Base-by-base conservation (phyloP, 371 early-diverging fungal genomes). In the Mucor plumbeus region DNA sequence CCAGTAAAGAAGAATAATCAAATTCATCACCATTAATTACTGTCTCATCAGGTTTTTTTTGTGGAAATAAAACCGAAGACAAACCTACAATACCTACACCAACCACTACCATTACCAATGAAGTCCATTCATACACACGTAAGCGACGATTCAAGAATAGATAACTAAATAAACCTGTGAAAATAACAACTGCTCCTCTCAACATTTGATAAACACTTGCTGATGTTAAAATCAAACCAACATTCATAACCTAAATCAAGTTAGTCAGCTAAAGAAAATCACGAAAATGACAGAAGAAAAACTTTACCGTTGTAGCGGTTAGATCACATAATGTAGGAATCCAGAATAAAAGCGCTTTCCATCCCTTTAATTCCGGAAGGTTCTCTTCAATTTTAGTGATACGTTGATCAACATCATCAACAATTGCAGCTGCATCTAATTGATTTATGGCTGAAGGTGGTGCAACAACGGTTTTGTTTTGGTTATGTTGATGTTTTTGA, bases 141-240 rank as follows among this genome's bases (percentile, higher is more conserved):
- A 97, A 86, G 5, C 88, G 86, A 48, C 92, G 87, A 36, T 89
- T 85, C 39, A 97, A 84, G 79, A 97, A 96, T 38, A 95, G 60
- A 50, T 92, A 88, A 4, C 95, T 94, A 61, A 97, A 87, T 15
- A 91, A 57, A 15, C 95, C 97, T 11, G 97, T 94, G 67, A 97
- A 97, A 48, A 98, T 88, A 19, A 98, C 97, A 47, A 97, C 92
- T 3, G 94, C 91, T 13, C 98, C 98, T 33, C 98, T 90, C 36
- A 98, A 85, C 98, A 98, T 98, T 82, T 97, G 97, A 81, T 98
- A 98, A 5, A 97, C 90, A 9, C 94, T 94, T 2, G 97, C 97
- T 9, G 95, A 86, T 26, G 94, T 94, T 71, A 91, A 91, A 64
- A 98, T 85, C 64, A 98, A 80, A 7, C 98, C 98, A 10, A 95